Conservation (phyloP, 768 basidiomycete species). For the Boletellus ananas region DNA sequence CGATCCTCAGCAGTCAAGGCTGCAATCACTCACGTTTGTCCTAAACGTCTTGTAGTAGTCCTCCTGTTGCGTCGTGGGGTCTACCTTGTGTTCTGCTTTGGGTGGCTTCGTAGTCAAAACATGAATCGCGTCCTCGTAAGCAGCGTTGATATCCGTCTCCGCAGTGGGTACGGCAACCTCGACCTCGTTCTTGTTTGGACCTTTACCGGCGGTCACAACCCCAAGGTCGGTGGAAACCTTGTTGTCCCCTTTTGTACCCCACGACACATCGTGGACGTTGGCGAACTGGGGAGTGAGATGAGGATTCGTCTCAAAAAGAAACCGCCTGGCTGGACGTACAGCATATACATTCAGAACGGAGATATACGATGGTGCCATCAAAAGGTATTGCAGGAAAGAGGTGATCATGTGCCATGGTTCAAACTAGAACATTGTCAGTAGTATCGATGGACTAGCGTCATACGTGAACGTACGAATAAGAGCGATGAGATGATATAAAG, state of each 20-base stretch:
- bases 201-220: conserved; percentile 60
- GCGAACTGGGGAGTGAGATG: conserved; percentile 50
- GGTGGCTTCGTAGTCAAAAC: conserved; percentile 76
- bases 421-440: conserved; percentile 46
- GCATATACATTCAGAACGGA: conserved; percentile 90
- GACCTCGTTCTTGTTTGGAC: conserved; percentile 68
- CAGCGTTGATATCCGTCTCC: conserved; percentile 83
- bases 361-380: conserved; percentile 93
- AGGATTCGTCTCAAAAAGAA: not conserved
- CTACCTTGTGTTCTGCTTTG: conserved; percentile 61
- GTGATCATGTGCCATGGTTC: conserved; percentile 99
- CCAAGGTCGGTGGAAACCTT: conserved; percentile 83
- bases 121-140: conserved; percentile 89
- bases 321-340: conserved; percentile 31
- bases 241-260: conserved; percentile 96
- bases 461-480: conserved; percentile 66
- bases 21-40: conserved; percentile 59
- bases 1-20: not conserved
- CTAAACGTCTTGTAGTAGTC: conserved; percentile 88
- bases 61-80: conserved; percentile 63
- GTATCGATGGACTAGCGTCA: not conserved
- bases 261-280: conserved; percentile 88
- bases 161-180: conserved; percentile 83
- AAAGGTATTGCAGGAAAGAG: conserved; percentile 86
- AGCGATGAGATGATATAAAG: conserved; percentile 81